Base-by-base conservation (phyloP, 2,329 filamentous ascomycete genomes). In the Sarocladium kiliense region DNA sequence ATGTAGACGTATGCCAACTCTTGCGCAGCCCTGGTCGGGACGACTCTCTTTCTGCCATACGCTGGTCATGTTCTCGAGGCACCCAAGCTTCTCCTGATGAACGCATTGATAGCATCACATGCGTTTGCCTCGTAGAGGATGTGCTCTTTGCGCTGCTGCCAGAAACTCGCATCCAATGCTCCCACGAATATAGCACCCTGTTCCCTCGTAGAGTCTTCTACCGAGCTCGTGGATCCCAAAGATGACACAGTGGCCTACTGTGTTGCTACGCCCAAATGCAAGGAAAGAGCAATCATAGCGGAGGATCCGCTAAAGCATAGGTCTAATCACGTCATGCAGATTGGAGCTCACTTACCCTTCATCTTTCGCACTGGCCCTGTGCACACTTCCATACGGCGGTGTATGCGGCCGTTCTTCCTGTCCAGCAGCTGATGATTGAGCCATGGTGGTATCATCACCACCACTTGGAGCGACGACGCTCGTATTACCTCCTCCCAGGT, bases 361-460 rank as follows among this genome's bases (percentile, higher is more conserved):
- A 65, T 75, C 72, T 64, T 75, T 75, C 62, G 92, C 89, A 58
- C 86, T 87, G 58, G 88, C 84, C 58, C 80, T 83, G 59, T 73
- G 70, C 16, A 72, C 69, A 25, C 67, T 66, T 56, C 71, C 70
- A 34, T 69, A 68, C 2, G 65, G 64, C 37, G 68, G 70, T 49
- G 64, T 65, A 36, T 71, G 63, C 27, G 62, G 61, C 39, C 58
- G 62, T 19, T 64, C 64, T 26, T 71, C 66, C 23, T 73, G 68
- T 42, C 65, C 65, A 6, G 61, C 58, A 41, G 61, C 53, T 54
- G 54, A 45, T 3, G 18, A 19, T 16, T 39, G 50, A 26, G 26
- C 16, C 32, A 18, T 53, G 54, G 56, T 56, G 55, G 59, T 54
- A 25, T 62, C 57, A 58, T 55, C 58, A 45, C 60, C 68, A 51